Evolutionary conservation across 1,284 basidiomycete genomes (phyloP), one percentile per base, ranked within the genome.

Genomic region (Cerioporus squamosus): DNA sequence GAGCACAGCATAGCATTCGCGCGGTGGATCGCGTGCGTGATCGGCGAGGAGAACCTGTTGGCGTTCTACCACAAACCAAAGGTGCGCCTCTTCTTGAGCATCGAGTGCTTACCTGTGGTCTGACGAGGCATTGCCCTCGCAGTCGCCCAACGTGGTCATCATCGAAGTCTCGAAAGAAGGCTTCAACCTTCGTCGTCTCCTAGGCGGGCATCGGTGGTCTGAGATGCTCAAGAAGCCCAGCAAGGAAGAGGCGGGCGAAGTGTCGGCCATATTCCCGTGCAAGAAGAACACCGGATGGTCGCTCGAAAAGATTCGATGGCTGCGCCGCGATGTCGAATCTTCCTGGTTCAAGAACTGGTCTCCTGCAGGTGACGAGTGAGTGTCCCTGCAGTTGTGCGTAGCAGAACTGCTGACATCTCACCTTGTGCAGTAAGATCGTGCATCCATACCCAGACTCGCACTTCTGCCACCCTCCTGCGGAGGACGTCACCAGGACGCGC

Each of bases 111-210:
- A 20, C 10, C 39, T 20, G 5, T 39, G 9, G 17, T 20, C 9
- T 23, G 2, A 40, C 44, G 42, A n/a, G n/a, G 4, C 39, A 24
- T 4, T 1, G 15, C 4, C 20, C 17, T 15, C 46, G 26, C 60
- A 90, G 87, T 79, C 86, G 1, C 79, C 81, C n/a, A 84, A 81
- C 42, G 86, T 85, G 77, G 80, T 90, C 36, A 76, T 91, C 33
- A 76, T 90, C 45, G 87, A 90, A 59, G 71, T 90, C 52, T 72
- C 73, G 23, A 78, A 80, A 8, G 62, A 68, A 0, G 77, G 71
- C 47, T 51, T 66, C 1, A 53, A 77, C 40, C 77, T 80, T 50
- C 74, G 79, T 17, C 68, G 66, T 7, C 67, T 91, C 3, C 76
- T 91, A 9, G 89, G 89, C 40, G 82, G 82, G 64, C 89, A 91